Percentiles rank a stretch among this genome's conserved stretches.
Conservation (phyloP, 768 basidiomycete species). For the Heimioporus sp. region DNA sequence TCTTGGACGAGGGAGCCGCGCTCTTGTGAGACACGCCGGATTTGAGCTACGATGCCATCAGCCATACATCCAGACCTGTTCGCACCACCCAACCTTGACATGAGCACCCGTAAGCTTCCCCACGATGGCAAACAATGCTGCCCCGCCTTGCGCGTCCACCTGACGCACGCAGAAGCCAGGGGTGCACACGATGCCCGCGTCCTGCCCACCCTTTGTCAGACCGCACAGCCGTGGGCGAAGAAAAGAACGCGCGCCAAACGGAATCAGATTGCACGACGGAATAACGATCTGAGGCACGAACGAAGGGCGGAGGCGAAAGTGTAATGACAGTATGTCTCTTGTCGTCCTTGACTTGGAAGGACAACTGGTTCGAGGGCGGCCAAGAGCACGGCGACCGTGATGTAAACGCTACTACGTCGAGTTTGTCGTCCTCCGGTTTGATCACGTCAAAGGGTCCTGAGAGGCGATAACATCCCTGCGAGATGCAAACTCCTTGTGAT, state of each 20-base stretch:
- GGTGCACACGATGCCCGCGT: conserved; percentile 41
- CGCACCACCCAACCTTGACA: conserved; percentile 42
- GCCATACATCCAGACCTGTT: neutral
- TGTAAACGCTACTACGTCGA: conserved; percentile 20
- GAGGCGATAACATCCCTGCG: conserved; percentile 44
- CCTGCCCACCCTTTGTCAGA: conserved; percentile 32
- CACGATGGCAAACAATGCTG: conserved; percentile 2
- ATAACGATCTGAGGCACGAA: conserved; percentile 27
- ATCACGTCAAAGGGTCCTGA: conserved; percentile 19
- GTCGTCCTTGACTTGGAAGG: conserved; percentile 8
- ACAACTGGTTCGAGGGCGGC: conserved; percentile 35
- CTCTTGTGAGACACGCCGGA: neutral
- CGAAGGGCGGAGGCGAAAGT: conserved; percentile 32
- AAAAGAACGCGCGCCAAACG: neutral
- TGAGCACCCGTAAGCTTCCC: conserved; percentile 49
- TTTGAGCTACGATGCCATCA: conserved; percentile 13
- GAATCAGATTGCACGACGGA: neutral
- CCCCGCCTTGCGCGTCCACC: conserved; percentile 30
- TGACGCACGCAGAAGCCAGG: conserved; percentile 31
- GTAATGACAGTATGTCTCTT: conserved; percentile 12
- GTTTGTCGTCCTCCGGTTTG: conserved; percentile 11
- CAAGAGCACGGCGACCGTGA: conserved; percentile 37
- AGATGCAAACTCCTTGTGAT: conserved; percentile 39
- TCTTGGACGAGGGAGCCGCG: conserved; percentile 42
- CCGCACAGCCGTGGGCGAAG: neutral